These are phyloP conservation scores for Venturia oleaginea DNA, from an alignment of 2,329 filamentous ascomycete species.

Conservation along the genomic window DNA sequence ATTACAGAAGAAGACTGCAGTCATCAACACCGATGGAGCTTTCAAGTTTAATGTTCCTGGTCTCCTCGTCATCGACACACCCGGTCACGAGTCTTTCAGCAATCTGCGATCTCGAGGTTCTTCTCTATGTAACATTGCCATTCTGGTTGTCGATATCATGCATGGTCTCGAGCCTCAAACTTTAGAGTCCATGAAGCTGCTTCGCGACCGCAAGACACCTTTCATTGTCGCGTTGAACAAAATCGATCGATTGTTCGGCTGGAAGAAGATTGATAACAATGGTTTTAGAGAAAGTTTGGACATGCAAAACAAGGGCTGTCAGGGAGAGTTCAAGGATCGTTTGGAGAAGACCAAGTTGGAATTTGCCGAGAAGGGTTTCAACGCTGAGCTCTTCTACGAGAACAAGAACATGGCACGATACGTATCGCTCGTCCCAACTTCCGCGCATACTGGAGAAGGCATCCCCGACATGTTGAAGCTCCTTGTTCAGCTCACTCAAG, in stretches of 20 bases:
- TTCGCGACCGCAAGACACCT: constrained; percentile 88
- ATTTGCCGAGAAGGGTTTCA: constrained; percentile 95
- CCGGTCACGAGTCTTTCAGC: constrained; percentile 99
- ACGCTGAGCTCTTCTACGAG: constrained; percentile 91
- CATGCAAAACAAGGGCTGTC: constrained; percentile 83
- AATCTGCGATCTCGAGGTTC: constrained; percentile 95
- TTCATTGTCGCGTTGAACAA: constrained; percentile 99
- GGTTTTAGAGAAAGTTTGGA: constrained; percentile 89
- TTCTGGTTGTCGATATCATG: constrained; percentile 99
- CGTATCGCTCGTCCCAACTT: constrained; percentile 95
- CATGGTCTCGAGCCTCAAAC: constrained; percentile 97
- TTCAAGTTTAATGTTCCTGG: constrained; percentile 98
- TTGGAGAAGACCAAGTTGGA: constrained; percentile 86
- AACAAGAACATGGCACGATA: constrained; percentile 94
- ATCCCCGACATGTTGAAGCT: constrained; percentile 98
- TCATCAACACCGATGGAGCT: constrained; percentile 80
- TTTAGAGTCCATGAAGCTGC: constrained; percentile 89
- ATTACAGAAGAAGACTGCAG: constrained; percentile 81
- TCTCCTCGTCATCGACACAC: constrained; percentile 93
- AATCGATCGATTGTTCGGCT: constrained; percentile 97
- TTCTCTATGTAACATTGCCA: constrained; percentile 98
- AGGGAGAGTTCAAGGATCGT: constrained; percentile 88
- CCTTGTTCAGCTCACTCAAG: constrained; percentile 82
- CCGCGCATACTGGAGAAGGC: constrained; percentile 97
- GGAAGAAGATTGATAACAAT: constrained; percentile 98